A percentile compares a stretch with the other conserved stretches of the same genome.
Evolutionary conservation across 2,329 filamentous ascomycete species (phyloP).

Genomic region (Thelonectria blattea): DNA sequence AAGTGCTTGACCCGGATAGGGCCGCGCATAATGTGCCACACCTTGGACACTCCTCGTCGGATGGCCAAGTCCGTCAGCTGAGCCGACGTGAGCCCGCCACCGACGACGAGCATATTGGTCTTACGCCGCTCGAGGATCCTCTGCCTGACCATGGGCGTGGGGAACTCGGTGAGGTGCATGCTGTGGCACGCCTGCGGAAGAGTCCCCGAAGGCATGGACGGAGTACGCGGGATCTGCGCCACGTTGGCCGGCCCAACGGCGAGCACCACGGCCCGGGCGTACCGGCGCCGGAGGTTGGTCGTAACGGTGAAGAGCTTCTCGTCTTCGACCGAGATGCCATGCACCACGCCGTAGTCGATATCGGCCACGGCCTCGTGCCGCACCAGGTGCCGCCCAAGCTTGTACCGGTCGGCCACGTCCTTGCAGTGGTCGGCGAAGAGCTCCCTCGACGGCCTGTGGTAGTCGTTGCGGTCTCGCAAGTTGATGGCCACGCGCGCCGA

Average conservation of each 20-base stretch:
- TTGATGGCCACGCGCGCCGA: constrained; percentile 62
- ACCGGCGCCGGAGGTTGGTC: constrained; percentile 60
- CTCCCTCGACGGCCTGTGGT: constrained; percentile 67
- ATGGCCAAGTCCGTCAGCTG: constrained; percentile 74
- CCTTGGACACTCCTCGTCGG: constrained; percentile 67
- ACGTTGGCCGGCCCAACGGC: constrained; percentile 73
- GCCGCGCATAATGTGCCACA: constrained; percentile 73
- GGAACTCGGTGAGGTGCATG: constrained; percentile 66
- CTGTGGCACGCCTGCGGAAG: constrained; percentile 64
- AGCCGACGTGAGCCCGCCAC: constrained; percentile 77
- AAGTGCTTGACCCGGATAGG: constrained; percentile 72
- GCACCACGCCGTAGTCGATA: constrained; percentile 63
- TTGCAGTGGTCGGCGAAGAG: constrained; percentile 69
- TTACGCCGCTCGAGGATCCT: constrained; percentile 56
- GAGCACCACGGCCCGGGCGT: constrained; percentile 69
- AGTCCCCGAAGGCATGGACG: constrained; percentile 39
- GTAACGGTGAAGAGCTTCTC: constrained; percentile 69
- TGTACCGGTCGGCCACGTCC: constrained; percentile 62
- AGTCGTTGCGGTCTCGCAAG: constrained; percentile 71
- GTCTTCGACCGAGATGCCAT: constrained; percentile 50
- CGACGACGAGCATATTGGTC: constrained; percentile 74
- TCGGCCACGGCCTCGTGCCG: constrained; percentile 65
- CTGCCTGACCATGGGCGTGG: constrained; percentile 55
- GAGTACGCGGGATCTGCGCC: constrained; percentile 54
- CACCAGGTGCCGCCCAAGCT: constrained; percentile 55